Percentiles rank a stretch among this genome's conserved stretches.
phyloP scores from a whole-genome alignment of 148 eudicot species.

The Suaeda aralocaspica region DNA sequence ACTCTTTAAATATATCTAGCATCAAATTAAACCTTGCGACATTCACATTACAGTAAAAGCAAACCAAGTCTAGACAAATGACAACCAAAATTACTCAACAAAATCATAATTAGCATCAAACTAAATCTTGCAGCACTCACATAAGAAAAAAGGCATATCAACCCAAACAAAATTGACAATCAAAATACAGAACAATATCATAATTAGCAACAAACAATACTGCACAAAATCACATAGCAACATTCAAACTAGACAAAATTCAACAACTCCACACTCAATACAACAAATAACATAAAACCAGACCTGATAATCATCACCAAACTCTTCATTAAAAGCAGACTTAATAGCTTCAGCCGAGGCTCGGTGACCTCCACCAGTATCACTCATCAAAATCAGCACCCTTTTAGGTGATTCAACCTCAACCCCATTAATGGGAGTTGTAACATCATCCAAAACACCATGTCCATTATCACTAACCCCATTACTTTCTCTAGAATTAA shows the following conservation, averaged over 20 bases:
- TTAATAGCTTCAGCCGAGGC: constrained; percentile 98
- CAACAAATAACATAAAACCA: not conserved
- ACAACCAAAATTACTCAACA: not conserved
- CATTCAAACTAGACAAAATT: not conserved
- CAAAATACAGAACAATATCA: not conserved
- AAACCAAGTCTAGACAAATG: too few relatives aligned
- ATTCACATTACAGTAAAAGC: too few relatives aligned
- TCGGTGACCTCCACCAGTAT: constrained; percentile 97
- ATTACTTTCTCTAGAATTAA: constrained; percentile 41
- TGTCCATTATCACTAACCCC: constrained; percentile 43
- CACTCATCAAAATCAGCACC: constrained; percentile 96
- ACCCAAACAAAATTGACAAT: not conserved
- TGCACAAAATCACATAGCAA: not conserved
- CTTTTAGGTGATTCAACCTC: constrained; percentile 47
- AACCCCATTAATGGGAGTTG: constrained; percentile 38
- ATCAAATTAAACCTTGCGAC: too few relatives aligned
- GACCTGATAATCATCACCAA: constrained; percentile 89
- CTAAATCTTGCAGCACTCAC: not conserved
- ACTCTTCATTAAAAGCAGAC: constrained; percentile 67
- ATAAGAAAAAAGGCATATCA: not conserved
- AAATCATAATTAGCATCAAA: constrained; percentile 6
- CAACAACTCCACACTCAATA: too few relatives aligned
- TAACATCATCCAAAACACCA: constrained; percentile 51
- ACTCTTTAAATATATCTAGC: too few relatives aligned
- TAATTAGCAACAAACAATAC: not conserved